Conservation (phyloP, 345 rosid species). For the Euphorbia lathyris region DNA sequence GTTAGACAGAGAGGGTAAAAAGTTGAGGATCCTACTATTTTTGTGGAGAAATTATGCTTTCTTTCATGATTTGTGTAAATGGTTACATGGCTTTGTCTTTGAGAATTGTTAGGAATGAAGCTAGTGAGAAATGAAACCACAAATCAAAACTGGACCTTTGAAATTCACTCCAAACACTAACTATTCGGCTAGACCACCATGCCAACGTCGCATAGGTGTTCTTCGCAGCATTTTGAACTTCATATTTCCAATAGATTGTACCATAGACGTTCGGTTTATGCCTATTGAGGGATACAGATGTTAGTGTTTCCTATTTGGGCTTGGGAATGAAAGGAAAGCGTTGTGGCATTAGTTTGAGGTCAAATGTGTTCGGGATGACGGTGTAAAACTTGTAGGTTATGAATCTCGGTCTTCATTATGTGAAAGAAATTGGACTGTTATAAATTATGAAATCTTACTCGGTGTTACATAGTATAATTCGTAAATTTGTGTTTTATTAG, state of each 20-base stretch:
- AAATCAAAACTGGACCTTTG: too few relatives aligned
- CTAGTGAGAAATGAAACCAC: too few relatives aligned
- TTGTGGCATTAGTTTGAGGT: not conserved
- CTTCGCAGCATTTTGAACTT: not conserved
- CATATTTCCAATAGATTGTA: not conserved
- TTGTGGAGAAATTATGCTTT: not conserved
- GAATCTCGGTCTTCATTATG: not conserved
- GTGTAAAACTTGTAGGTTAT: not conserved
- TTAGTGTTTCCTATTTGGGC: not conserved
- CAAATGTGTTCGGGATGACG: not conserved
- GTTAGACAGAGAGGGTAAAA: not conserved
- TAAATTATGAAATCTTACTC: not conserved
- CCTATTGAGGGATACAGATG: not conserved
- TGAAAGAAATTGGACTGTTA: not conserved
- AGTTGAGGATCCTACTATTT: not conserved
- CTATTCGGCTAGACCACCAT: not conserved
- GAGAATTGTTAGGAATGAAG: too few relatives aligned
- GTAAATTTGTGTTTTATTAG: slow-evolving; percentile 1
- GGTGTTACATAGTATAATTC: not conserved
- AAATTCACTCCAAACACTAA: not conserved
- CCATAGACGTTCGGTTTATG: not conserved
- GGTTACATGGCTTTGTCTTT: not conserved
- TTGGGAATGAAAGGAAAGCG: not conserved
- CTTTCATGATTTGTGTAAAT: not conserved
- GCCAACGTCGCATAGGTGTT: not conserved